A percentile compares a stretch with the other conserved stretches of the same genome.
phyloP scores from a whole-genome alignment of 1,284 basidiomycete genomes.

The Moniliella sp. region DNA sequence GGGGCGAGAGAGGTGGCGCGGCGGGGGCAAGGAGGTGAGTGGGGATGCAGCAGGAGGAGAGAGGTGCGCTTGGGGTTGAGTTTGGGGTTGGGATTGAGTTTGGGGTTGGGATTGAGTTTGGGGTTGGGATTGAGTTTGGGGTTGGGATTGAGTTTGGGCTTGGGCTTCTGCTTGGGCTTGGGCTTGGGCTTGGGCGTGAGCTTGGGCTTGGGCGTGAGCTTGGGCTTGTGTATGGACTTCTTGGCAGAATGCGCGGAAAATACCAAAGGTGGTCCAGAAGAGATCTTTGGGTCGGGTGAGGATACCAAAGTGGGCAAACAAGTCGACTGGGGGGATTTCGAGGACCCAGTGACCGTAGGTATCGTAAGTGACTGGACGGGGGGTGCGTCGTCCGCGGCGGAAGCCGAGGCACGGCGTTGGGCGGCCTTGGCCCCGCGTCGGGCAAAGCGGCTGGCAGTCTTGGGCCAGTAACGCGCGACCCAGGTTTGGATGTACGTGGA shows the following conservation, averaged over 20 bases:
- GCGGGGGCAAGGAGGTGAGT: no score
- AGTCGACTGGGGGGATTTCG: neutral
- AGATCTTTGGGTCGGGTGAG: neutral
- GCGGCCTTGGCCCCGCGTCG: conserved; percentile 1
- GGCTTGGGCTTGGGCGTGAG: neutral
- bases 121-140: neutral
- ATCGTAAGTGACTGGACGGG: neutral
- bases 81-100: no score
- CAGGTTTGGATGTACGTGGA: conserved; percentile 25
- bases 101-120: no score
- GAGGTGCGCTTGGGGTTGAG: no score
- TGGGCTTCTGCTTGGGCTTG: neutral
- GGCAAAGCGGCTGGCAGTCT: conserved; percentile 11
- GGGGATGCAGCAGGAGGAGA: no score
- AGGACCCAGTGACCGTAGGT: neutral
- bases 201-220: neutral
- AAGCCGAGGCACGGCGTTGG: no score
- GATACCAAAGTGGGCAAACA: neutral
- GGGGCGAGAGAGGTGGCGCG: no score
- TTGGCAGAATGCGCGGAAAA: neutral
- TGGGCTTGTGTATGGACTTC: neutral
- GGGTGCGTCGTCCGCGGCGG: neutral
- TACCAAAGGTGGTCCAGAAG: no score
- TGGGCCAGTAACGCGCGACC: conserved; percentile 19
- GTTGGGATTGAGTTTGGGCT: neutral